Percentiles rank a stretch among this genome's conserved stretches.
Evolutionary conservation across 2,329 filamentous ascomycete species (phyloP).

Genomic region (Venturia asperata): DNA sequence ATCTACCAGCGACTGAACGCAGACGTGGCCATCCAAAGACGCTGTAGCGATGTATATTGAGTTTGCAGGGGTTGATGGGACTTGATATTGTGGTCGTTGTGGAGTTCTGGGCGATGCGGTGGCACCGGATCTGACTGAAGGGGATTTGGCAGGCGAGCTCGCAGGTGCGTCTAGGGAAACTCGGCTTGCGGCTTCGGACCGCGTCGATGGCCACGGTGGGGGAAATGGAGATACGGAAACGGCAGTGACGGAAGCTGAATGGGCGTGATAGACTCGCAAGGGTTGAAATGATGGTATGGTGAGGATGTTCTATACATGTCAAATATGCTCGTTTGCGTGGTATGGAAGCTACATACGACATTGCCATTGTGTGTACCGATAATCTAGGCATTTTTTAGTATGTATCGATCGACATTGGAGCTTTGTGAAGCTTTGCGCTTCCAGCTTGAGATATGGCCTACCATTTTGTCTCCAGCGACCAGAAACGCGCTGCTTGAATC

Average conservation of each 20-base stretch:
- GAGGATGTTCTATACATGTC: slow-evolving; percentile 62
- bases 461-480: slow-evolving; percentile 95
- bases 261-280: slow-evolving; percentile 82
- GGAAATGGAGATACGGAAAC: slow-evolving; percentile 87
- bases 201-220: slow-evolving; percentile 40
- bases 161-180: slow-evolving; percentile 24
- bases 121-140: slow-evolving; percentile 23
- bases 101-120: slow-evolving; percentile 46
- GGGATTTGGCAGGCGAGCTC: slow-evolving; percentile 37
- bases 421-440: slow-evolving; percentile 16
- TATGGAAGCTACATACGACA: slow-evolving; percentile 55
- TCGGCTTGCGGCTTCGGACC: slow-evolving; percentile 20
- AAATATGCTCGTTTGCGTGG: background rate
- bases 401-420: slow-evolving; percentile 13
- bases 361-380: slow-evolving; percentile 95
- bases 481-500: slow-evolving; percentile 90
- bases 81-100: slow-evolving; percentile 40
- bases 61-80: slow-evolving; percentile 75
- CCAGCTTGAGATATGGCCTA: slow-evolving; percentile 36
- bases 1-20: slow-evolving; percentile 79
- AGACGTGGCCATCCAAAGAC: slow-evolving; percentile 93
- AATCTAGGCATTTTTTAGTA: slow-evolving; percentile 50
- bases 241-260: slow-evolving; percentile 82
- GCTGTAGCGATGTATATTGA: slow-evolving; percentile 90
- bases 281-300: slow-evolving; percentile 74